phyloP scores from a whole-genome alignment of 352 stramenopile species.

The Pythium sukuiense region DNA sequence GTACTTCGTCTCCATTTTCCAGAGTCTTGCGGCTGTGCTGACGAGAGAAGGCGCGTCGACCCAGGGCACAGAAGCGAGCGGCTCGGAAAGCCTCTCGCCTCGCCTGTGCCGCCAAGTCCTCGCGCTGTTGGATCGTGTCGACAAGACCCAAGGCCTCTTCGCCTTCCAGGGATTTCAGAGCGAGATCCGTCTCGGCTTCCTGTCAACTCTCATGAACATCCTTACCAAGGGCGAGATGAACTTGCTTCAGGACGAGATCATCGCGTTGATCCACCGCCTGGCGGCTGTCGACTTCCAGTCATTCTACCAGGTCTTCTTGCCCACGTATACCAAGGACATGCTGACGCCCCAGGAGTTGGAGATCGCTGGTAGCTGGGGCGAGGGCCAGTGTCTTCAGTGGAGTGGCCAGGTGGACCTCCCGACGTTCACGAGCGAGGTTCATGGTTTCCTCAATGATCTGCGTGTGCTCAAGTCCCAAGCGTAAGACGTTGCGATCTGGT shows the following conservation, averaged over 20 bases:
- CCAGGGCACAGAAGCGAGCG: not conserved
- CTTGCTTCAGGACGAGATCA: conserved; percentile 74
- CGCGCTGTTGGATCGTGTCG: conserved; percentile 57
- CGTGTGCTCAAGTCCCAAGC: conserved; percentile 72
- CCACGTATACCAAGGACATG: conserved; percentile 63
- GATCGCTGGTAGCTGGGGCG: conserved; percentile 41
- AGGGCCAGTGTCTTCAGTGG: conserved; percentile 68
- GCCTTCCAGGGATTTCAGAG: conserved; percentile 70
- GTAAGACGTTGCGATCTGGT: conserved; percentile 15
- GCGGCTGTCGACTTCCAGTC: conserved; percentile 70
- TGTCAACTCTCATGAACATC: conserved; percentile 79
- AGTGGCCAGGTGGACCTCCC: conserved; percentile 73
- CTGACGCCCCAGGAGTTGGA: conserved; percentile 53
- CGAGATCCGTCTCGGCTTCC: conserved; percentile 72
- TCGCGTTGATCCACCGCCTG: conserved; percentile 67
- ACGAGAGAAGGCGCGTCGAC: conserved; percentile 49
- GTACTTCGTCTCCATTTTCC: conserved; percentile 80
- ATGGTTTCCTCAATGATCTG: conserved; percentile 75
- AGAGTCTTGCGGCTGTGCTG: conserved; percentile 64
- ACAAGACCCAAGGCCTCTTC: conserved; percentile 67
- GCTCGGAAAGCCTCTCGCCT: conserved; percentile 37
- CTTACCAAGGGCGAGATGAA: conserved; percentile 80
- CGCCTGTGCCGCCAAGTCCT: conserved; percentile 77
- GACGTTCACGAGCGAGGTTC: conserved; percentile 71
- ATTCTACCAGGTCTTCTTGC: conserved; percentile 75